phyloP scores from a whole-genome alignment of 352 stramenopile genomes.

The Pythium plurisporium region DNA sequence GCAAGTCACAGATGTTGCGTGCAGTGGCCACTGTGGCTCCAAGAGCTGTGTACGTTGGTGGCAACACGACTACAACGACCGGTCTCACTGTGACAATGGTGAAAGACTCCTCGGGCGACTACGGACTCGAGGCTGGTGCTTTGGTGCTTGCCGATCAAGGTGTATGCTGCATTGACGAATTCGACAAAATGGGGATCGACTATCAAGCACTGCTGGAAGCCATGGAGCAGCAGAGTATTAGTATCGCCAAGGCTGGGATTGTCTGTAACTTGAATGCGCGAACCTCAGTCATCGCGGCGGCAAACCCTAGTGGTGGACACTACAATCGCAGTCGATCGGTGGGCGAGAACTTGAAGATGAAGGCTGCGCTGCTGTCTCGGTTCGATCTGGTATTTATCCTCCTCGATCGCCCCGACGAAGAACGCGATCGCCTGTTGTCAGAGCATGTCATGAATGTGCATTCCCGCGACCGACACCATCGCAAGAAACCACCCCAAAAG shows the following conservation, averaged over 20 bases:
- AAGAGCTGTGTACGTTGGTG: slow-evolving; percentile 92
- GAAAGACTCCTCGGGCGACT: slow-evolving; percentile 87
- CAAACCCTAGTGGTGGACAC: slow-evolving; percentile 92
- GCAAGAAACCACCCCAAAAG: slow-evolving; percentile 5
- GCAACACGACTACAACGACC: slow-evolving; percentile 90
- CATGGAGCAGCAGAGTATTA: slow-evolving; percentile 98
- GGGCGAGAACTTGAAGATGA: slow-evolving; percentile 93
- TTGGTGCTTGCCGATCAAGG: slow-evolving; percentile 88
- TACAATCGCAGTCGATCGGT: slow-evolving; percentile 94
- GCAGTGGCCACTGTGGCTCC: slow-evolving; percentile 80
- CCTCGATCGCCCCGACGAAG: slow-evolving; percentile 85
- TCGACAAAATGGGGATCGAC: slow-evolving; percentile 93
- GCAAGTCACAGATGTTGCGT: slow-evolving; percentile 91
- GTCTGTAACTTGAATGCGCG: slow-evolving; percentile 89
- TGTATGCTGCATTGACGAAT: slow-evolving; percentile 95
- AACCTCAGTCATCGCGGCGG: slow-evolving; percentile 92
- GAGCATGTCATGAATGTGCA: slow-evolving; percentile 92
- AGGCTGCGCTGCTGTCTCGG: slow-evolving; percentile 86
- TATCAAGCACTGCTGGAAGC: slow-evolving; percentile 89
- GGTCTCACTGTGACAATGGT: slow-evolving; percentile 93
- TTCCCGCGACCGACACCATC: slow-evolving; percentile 11
- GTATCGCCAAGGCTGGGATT: slow-evolving; percentile 70
- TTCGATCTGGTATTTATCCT: slow-evolving; percentile 97
- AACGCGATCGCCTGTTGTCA: slow-evolving; percentile 88
- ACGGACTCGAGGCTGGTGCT: slow-evolving; percentile 82